phyloP scores from a whole-genome alignment of 495 filamentous ascomycete genomes.

The Lineolata rhizophorae region DNA sequence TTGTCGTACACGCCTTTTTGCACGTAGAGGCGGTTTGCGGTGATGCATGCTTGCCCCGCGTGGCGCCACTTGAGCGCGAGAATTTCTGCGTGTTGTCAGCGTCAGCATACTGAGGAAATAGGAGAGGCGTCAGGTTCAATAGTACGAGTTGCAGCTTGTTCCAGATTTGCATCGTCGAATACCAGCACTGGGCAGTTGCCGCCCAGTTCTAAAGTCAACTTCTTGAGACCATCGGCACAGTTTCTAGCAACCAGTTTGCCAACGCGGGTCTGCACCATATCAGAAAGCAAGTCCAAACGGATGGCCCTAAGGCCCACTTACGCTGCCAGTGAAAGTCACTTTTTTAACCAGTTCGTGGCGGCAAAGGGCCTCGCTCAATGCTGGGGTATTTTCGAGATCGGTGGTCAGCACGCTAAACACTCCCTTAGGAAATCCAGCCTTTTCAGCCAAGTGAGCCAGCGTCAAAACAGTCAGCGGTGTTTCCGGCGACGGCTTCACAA shows the following conservation, averaged over 20 bases:
- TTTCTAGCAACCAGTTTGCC: constrained; percentile 20
- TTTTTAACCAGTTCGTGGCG: constrained; percentile 18
- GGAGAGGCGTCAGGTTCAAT: not conserved
- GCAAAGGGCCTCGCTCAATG: constrained; percentile 19
- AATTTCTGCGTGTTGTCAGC: constrained; percentile 4
- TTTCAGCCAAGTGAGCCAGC: constrained; percentile 19
- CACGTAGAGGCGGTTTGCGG: constrained; percentile 21
- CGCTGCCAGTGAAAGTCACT: constrained; percentile 19
- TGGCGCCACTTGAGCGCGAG: constrained; percentile 20
- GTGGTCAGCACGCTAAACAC: constrained; percentile 19
- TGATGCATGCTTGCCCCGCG: constrained; percentile 22
- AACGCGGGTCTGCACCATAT: constrained; percentile 12
- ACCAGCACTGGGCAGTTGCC: constrained; percentile 23
- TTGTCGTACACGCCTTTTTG: constrained; percentile 20
- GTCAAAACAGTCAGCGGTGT: constrained; percentile 19
- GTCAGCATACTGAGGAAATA: not conserved
- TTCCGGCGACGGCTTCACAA: constrained; percentile 22
- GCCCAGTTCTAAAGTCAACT: constrained; percentile 20
- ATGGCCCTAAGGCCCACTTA: too few species aligned
- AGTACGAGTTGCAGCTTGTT: constrained; percentile 14
- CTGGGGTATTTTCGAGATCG: constrained; percentile 18
- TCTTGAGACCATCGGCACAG: constrained; percentile 20
- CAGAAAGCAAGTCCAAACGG: not conserved
- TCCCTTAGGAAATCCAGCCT: constrained; percentile 19
- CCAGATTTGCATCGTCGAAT: constrained; percentile 21